phyloP scores from a whole-genome alignment of 2,329 filamentous ascomycete species.

The Metarhizium anisopliae region DNA sequence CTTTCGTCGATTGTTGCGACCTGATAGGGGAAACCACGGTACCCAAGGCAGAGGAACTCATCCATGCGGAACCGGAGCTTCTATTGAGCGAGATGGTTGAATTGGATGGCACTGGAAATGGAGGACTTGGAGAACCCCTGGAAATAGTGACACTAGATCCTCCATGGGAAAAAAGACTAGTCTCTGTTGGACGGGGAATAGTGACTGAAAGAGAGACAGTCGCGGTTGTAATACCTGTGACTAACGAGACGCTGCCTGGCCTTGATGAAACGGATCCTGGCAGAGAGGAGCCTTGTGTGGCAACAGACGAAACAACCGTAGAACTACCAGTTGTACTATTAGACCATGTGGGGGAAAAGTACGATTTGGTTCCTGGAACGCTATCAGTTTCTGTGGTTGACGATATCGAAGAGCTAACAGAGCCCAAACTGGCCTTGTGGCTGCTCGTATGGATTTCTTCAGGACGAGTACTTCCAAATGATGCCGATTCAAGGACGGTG shows the following conservation, averaged over 20 bases:
- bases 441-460: neutral
- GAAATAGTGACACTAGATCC: neutral
- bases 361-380: conserved; percentile 2
- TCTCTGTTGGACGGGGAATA: neutral
- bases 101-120: neutral
- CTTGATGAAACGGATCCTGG: neutral
- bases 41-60: conserved; percentile 2
- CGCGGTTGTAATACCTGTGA: neutral
- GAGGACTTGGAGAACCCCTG: neutral
- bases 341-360: conserved; percentile 3
- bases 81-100: neutral
- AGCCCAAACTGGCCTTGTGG: neutral
- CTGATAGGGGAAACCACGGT: neutral
- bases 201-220: neutral
- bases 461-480: neutral
- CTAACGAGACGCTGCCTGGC: neutral
- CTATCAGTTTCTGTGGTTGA: neutral
- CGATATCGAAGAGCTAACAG: neutral
- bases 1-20: neutral
- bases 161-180: neutral
- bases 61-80: neutral
- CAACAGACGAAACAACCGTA: neutral
- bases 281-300: neutral
- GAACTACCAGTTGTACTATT: conserved; percentile 1
- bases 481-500: neutral